A percentile compares a stretch with the other conserved stretches of the same genome.
phyloP scores from a whole-genome alignment of 768 basidiomycete species.

The Lentinula aciculospora region DNA sequence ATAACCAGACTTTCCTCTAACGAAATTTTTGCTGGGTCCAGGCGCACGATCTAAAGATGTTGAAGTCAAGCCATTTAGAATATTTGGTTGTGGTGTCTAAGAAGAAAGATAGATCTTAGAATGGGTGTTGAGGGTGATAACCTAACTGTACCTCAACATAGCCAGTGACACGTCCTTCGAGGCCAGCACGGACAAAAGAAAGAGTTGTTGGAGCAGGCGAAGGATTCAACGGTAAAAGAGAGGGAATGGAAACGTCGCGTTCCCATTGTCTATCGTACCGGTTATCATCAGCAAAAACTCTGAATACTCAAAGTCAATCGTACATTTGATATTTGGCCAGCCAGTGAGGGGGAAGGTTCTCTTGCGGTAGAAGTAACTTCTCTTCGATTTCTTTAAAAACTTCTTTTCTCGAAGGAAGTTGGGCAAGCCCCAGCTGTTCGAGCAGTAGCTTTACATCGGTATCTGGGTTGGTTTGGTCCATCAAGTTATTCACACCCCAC shows the following conservation, averaged over 20 bases:
- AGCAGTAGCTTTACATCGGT: constrained; percentile 42
- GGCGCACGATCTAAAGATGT: constrained; percentile 84
- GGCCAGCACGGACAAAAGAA: constrained; percentile 67
- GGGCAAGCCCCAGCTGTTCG: constrained; percentile 50
- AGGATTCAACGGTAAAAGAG: constrained; percentile 58
- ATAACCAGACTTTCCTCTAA: constrained; percentile 89
- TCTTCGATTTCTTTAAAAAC: constrained; percentile 70
- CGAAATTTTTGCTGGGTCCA: constrained; percentile 73
- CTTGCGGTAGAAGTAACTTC: constrained; percentile 65
- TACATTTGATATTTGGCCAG: constrained; percentile 83
- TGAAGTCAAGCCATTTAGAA: constrained; percentile 73
- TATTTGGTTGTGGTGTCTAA: constrained; percentile 50
- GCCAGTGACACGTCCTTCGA: constrained; percentile 76
- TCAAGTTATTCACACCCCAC: no score
- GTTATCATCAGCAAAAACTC: not conserved
- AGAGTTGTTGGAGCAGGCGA: constrained; percentile 72
- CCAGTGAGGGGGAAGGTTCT: constrained; percentile 63
- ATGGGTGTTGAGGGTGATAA: not conserved
- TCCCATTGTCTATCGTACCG: constrained; percentile 62
- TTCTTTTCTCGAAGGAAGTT: constrained; percentile 50
- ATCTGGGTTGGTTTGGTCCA: constrained; percentile 43
- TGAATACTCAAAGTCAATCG: constrained; percentile 15
- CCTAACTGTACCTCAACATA: constrained; percentile 64
- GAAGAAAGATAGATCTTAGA: not conserved
- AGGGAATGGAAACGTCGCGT: constrained; percentile 50